These are phyloP conservation scores for Gracilaria caudata DNA, from an alignment of 23 red algal genomes.

Conservation along the genomic window DNA sequence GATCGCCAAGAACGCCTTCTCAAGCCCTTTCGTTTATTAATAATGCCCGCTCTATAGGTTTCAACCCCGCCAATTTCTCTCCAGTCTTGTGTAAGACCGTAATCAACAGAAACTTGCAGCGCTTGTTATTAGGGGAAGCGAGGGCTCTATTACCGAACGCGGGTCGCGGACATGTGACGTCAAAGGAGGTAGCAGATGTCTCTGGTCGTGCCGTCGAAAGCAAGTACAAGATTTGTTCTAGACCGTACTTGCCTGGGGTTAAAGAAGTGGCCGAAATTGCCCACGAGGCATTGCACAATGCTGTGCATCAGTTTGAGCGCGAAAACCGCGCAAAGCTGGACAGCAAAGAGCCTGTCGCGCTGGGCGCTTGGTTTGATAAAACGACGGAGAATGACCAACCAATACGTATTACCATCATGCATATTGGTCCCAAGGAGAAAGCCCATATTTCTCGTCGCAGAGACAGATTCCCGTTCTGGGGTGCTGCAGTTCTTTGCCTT, in stretches of 20 bases:
- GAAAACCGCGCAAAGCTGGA: background rate
- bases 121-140: background rate
- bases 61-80: slow-evolving; percentile 12
- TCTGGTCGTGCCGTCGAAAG: background rate
- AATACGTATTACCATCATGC: slow-evolving; percentile 14
- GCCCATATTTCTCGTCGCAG: background rate
- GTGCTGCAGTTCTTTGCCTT: slow-evolving; percentile 7
- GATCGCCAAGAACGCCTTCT: slow-evolving; percentile 7
- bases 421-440: slow-evolving; percentile 10
- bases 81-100: background rate
- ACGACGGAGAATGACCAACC: slow-evolving; percentile 20
- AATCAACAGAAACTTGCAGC: slow-evolving; percentile 7
- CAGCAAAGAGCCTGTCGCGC: background rate
- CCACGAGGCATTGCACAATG: slow-evolving; percentile 1
- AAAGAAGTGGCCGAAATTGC: slow-evolving; percentile 16
- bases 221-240: slow-evolving; percentile 22
- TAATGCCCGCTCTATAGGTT: background rate
- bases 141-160: background rate
- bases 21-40: slow-evolving; percentile 20
- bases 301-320: background rate
- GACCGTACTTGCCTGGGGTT: slow-evolving; percentile 1
- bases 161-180: background rate
- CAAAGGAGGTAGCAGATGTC: background rate
- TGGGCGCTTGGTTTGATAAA: slow-evolving; percentile 28
- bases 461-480: slow-evolving; percentile 12